phyloP scores from a whole-genome alignment of 495 filamentous ascomycete genomes.

The Cladorrhinum samala region DNA sequence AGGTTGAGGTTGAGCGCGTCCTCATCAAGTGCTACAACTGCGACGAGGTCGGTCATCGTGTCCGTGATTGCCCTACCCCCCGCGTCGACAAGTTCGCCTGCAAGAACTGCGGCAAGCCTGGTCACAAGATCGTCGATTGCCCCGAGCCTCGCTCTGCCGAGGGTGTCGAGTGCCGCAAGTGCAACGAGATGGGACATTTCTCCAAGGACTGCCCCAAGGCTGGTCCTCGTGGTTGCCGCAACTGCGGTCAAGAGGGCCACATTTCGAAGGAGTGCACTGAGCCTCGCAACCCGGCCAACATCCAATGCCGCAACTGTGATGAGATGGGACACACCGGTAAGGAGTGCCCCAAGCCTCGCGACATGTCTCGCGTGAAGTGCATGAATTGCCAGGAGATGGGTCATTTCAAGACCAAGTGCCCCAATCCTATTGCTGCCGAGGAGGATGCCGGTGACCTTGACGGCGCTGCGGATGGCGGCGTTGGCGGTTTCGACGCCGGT shows the following conservation, averaged over 20 bases:
- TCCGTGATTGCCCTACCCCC: conserved; percentile 58
- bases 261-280: conserved; percentile 36
- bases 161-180: conserved; percentile 74
- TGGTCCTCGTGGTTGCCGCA: conserved; percentile 54
- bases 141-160: conserved; percentile 62
- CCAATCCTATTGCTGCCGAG: conserved; percentile 37
- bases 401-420: conserved; percentile 59
- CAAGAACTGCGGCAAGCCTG: conserved; percentile 65
- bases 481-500: conserved; percentile 1
- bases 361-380: conserved; percentile 71
- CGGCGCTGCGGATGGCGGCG: conserved; percentile 1
- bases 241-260: conserved; percentile 68
- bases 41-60: conserved; percentile 57
- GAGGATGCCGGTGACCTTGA: conserved; percentile 16
- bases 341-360: conserved; percentile 70
- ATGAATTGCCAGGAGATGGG: conserved; percentile 70
- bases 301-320: conserved; percentile 74
- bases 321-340: conserved; percentile 61
- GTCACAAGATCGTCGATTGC: conserved; percentile 39
- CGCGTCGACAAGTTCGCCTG: conserved; percentile 59
- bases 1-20: conserved; percentile 39
- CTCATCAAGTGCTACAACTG: conserved; percentile 75
- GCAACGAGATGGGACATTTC: conserved; percentile 74
- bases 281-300: conserved; percentile 61
- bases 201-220: conserved; percentile 70